A percentile compares a stretch with the other conserved stretches of the same genome.
These are phyloP conservation scores for Medicago truncatula DNA, from an alignment of 306 rosid genomes.

Conservation along the genomic window MtrunA17r5.0-ANR NC_053044.1:29336501-29337000, in stretches of 20 bases:
- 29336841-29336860: conserved; percentile 95
- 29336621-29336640: conserved; percentile 97
- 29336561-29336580: conserved; percentile 96
- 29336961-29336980: conserved; percentile 93
- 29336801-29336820: conserved; percentile 83
- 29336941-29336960: conserved; percentile 96
- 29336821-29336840: conserved; percentile 97
- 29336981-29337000: conserved; percentile 90
- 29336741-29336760: conserved; percentile 92
- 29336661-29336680: conserved; percentile 96
- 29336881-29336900: conserved; percentile 99
- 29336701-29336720: conserved; percentile 90
- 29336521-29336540: conserved; percentile 33
- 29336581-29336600: conserved; percentile 94
- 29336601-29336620: conserved; percentile 95
- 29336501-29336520: conserved; percentile 40
- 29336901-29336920: conserved; percentile 92
- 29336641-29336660: conserved; percentile 94
- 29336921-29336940: conserved; percentile 91
- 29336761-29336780: conserved; percentile 98
- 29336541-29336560: conserved; percentile 50
- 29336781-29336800: conserved; percentile 97
- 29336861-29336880: conserved; percentile 99
- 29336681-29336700: conserved; percentile 97
- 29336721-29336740: conserved; percentile 94